These are phyloP conservation scores for Ceratonia siliqua DNA, from an alignment of 306 rosid genomes.

Conservation along the genomic window DNA sequence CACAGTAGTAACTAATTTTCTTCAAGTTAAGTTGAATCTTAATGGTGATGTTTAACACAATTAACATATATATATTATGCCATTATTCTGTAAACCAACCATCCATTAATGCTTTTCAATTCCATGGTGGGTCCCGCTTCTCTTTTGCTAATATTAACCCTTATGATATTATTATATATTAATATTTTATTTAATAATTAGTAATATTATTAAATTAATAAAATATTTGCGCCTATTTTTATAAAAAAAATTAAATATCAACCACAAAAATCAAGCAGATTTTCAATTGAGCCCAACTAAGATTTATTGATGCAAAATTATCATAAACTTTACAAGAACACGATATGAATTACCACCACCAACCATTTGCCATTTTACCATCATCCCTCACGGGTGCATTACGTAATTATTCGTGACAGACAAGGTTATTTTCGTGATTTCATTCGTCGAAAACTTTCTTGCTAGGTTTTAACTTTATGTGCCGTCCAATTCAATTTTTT, in stretches of 20 bases:
- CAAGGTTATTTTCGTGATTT: slow-evolving; percentile 38
- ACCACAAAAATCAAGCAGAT: background rate
- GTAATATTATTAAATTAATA: no score
- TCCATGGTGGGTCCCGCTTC: background rate
- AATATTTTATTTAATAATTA: no score
- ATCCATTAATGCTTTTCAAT: background rate
- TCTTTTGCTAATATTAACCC: no score
- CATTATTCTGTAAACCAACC: slow-evolving; percentile 2
- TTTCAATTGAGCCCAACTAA: background rate
- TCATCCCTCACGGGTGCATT: background rate
- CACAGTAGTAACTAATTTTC: background rate
- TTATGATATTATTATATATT: no score
- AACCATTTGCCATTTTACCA: no score
- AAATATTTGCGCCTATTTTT: no score
- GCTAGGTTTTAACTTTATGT: slow-evolving; percentile 50
- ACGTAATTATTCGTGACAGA: slow-evolving; percentile 17
- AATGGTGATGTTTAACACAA: background rate
- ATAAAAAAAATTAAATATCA: no score
- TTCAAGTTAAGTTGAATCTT: background rate
- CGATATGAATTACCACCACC: no score
- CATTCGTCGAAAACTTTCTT: slow-evolving; percentile 13
- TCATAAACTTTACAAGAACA: no score
- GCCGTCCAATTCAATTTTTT: slow-evolving; percentile 51
- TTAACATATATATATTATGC: background rate
- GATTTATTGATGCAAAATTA: no score